A percentile compares a stretch with the other conserved stretches of the same genome.
phyloP scores from a whole-genome alignment of 176 grass and related monocot genomes.

The Melocanna baccifera region DNA sequence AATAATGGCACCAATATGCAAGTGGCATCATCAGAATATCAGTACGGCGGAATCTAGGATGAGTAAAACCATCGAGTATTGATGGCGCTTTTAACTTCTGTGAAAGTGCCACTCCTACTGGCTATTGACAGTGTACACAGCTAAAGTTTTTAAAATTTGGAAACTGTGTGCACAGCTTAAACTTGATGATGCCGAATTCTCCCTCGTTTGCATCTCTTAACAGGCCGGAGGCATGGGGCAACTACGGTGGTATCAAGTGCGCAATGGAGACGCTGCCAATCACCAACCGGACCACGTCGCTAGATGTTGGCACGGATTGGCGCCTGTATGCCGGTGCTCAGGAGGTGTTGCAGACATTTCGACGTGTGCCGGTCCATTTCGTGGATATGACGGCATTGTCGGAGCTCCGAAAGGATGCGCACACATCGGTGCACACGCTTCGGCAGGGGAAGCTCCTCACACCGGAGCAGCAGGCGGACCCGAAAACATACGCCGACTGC shows the following conservation, averaged over 20 bases:
- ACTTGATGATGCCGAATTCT: background rate
- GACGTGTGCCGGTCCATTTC: conserved; percentile 51
- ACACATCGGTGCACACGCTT: conserved; percentile 86
- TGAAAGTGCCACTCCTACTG: background rate
- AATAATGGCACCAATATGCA: background rate
- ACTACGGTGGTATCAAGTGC: conserved; percentile 85
- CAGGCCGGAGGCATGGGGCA: conserved; percentile 84
- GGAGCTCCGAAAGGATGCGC: conserved; percentile 78
- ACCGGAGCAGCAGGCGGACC: conserved; percentile 65
- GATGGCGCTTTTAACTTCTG: background rate
- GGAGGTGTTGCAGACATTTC: conserved; percentile 42
- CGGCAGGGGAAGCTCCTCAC: conserved; percentile 77
- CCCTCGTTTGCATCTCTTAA: background rate
- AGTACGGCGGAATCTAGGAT: conserved; percentile 14
- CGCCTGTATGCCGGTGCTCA: conserved; percentile 56
- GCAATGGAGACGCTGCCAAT: conserved; percentile 74
- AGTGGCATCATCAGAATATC: background rate
- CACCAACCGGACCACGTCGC: conserved; percentile 46
- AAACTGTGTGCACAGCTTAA: background rate
- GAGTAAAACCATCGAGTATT: background rate
- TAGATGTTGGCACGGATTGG: conserved; percentile 79
- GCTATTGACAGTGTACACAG: background rate
- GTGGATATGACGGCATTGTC: conserved; percentile 76
- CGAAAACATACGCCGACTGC: conserved; percentile 61
- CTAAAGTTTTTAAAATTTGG: too few species aligned